These are phyloP conservation scores for Penicillium nordicum DNA, from an alignment of 2,329 filamentous ascomycete species.

Conservation along the genomic window DNA sequence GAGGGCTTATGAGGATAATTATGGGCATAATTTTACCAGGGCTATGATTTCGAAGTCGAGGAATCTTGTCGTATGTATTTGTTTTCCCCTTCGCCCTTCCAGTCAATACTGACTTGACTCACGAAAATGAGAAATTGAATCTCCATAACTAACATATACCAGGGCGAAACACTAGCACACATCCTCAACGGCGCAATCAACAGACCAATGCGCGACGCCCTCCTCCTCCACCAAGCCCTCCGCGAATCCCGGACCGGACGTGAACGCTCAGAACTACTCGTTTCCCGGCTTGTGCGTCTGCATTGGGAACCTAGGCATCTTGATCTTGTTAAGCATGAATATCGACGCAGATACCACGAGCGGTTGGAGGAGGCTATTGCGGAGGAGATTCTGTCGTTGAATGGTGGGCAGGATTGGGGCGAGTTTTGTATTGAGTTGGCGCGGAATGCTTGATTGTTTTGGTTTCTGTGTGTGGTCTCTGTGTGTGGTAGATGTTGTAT, in stretches of 20 bases:
- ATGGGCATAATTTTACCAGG: slow-evolving; percentile 77
- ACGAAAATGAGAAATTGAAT: not conserved
- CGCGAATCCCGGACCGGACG: slow-evolving; percentile 65
- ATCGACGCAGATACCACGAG: slow-evolving; percentile 69
- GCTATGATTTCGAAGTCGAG: slow-evolving; percentile 84
- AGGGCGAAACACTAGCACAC: slow-evolving; percentile 93
- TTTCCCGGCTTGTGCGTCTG: slow-evolving; percentile 79
- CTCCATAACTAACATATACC: slow-evolving; percentile 12
- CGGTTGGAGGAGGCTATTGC: slow-evolving; percentile 74
- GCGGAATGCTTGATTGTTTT: slow-evolving; percentile 23
- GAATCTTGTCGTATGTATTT: slow-evolving; percentile 77
- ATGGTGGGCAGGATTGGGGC: slow-evolving; percentile 60
- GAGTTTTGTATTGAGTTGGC: slow-evolving; percentile 68
- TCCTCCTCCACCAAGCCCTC: slow-evolving; percentile 87
- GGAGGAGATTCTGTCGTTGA: slow-evolving; percentile 64
- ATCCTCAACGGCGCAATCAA: slow-evolving; percentile 97
- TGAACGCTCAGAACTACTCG: slow-evolving; percentile 81
- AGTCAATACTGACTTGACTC: not conserved
- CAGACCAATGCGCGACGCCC: slow-evolving; percentile 84
- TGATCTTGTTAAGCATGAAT: slow-evolving; percentile 73
- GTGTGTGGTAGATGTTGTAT: not conserved
- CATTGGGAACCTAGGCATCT: slow-evolving; percentile 91
- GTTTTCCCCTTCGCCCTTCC: not conserved
- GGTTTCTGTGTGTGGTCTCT: not conserved
- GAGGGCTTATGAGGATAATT: slow-evolving; percentile 68